A percentile compares a stretch with the other conserved stretches of the same genome.
Evolutionary conservation across 2,329 filamentous ascomycete genomes (phyloP).

Genomic region (Claviceps quebecensis): DNA sequence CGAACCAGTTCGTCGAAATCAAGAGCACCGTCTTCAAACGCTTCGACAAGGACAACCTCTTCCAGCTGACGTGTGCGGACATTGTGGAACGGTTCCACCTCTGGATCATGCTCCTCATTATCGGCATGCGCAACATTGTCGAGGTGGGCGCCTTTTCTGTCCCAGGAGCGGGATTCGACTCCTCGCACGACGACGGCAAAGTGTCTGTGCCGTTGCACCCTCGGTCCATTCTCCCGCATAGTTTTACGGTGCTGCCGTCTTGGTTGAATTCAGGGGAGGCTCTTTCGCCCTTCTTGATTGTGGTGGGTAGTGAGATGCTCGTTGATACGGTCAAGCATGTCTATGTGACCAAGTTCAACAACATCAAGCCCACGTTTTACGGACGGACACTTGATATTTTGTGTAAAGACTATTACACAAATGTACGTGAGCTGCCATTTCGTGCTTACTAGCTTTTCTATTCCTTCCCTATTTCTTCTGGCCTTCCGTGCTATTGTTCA

Average conservation of each 20-base stretch:
- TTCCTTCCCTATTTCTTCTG: background rate
- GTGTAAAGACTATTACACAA: conserved; percentile 95
- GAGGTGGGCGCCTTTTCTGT: conserved; percentile 78
- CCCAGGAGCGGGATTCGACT: conserved; percentile 36
- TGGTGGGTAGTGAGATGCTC: conserved; percentile 89
- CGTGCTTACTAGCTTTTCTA: too few relatives aligned
- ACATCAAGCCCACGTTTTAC: conserved; percentile 83
- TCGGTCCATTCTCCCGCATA: conserved; percentile 70
- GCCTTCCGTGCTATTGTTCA: too few relatives aligned
- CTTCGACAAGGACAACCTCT: conserved; percentile 94
- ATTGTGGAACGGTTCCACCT: conserved; percentile 95
- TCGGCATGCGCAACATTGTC: conserved; percentile 88
- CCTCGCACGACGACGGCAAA: conserved; percentile 33
- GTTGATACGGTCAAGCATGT: conserved; percentile 96
- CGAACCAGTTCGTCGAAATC: conserved; percentile 98
- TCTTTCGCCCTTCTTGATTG: conserved; percentile 81
- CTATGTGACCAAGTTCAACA: conserved; percentile 98
- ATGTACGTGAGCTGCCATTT: conserved; percentile 36
- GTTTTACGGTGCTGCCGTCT: conserved; percentile 77
- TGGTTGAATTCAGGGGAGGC: conserved; percentile 71
- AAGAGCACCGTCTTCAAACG: conserved; percentile 98
- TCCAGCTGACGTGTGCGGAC: conserved; percentile 91
- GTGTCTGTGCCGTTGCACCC: conserved; percentile 46
- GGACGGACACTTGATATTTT: conserved; percentile 81
- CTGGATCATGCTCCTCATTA: conserved; percentile 94